A percentile compares a stretch with the other conserved stretches of the same genome.
These are phyloP conservation scores for Ophiostoma sp. DNA, from an alignment of 2,329 filamentous ascomycete genomes.

Conservation along the genomic window DNA sequence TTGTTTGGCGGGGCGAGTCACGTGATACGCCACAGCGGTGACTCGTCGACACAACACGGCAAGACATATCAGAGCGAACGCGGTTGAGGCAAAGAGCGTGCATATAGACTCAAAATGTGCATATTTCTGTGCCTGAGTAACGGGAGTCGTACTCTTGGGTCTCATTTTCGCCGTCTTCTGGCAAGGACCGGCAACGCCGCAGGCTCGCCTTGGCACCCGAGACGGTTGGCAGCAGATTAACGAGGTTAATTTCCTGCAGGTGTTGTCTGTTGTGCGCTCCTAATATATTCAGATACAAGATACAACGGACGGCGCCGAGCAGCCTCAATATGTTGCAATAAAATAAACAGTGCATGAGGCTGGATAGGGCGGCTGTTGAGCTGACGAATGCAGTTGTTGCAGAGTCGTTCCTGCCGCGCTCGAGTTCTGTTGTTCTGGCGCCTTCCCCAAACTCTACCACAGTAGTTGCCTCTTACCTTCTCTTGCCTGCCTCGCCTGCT, in stretches of 20 bases:
- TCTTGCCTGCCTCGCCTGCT: neutral
- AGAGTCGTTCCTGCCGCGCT: neutral
- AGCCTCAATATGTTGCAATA: neutral
- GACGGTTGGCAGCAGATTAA: slow-evolving; percentile 18
- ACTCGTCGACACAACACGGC: neutral
- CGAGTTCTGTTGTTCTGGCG: neutral
- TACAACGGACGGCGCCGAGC: neutral
- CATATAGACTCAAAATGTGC: neutral
- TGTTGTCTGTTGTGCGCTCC: neutral
- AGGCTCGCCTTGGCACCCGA: neutral
- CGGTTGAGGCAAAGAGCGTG: neutral
- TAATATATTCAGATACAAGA: neutral
- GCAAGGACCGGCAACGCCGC: neutral
- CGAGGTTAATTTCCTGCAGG: slow-evolving; percentile 11
- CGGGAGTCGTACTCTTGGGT: neutral
- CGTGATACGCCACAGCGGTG: neutral
- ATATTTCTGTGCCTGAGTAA: neutral
- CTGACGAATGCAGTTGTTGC: slow-evolving; percentile 7
- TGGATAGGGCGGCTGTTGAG: slow-evolving; percentile 16
- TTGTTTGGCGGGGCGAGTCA: neutral
- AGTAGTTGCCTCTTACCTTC: neutral
- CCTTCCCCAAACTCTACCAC: neutral
- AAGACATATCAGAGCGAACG: neutral
- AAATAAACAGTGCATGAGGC: neutral
- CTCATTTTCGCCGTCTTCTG: neutral